phyloP scores from a whole-genome alignment of 768 basidiomycete genomes.

The Leucocoprinus sp. region DNA sequence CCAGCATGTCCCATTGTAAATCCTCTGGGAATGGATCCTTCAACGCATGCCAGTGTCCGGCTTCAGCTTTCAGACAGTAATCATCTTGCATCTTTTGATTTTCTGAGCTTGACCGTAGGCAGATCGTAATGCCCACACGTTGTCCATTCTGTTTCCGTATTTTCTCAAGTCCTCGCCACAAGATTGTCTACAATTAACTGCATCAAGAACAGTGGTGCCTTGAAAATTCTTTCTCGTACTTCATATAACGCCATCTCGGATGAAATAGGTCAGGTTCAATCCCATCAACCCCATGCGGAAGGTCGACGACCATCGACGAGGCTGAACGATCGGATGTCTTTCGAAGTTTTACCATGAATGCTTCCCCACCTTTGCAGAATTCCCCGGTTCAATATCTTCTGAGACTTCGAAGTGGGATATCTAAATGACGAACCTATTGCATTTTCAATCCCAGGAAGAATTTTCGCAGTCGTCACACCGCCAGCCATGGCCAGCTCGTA shows the following conservation, averaged over 20 bases:
- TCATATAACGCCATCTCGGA: constrained; percentile 71
- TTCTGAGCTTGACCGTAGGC: constrained; percentile 72
- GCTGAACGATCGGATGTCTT: constrained; percentile 69
- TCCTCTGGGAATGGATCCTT: constrained; percentile 56
- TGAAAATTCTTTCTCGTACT: constrained; percentile 39
- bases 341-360: constrained; percentile 80
- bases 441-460: constrained; percentile 72
- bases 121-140: constrained; percentile 68
- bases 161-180: constrained; percentile 45
- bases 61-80: constrained; percentile 58
- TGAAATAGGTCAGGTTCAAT: constrained; percentile 26
- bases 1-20: constrained; percentile 65
- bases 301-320: constrained; percentile 78
- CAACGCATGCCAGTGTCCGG: constrained; percentile 33
- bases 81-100: constrained; percentile 61
- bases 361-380: constrained; percentile 64
- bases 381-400: neutral
- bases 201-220: neutral
- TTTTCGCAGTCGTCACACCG: constrained; percentile 79
- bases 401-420: neutral
- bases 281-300: constrained; percentile 56
- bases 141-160: constrained; percentile 67
- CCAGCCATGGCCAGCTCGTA: constrained; percentile 72
- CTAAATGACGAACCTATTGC: constrained; percentile 47
- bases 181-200: constrained; percentile 38